A percentile compares a stretch with the other conserved stretches of the same genome.
Conservation (phyloP, 202 grass and related monocot species). For the Panicum virgatum region DNA sequence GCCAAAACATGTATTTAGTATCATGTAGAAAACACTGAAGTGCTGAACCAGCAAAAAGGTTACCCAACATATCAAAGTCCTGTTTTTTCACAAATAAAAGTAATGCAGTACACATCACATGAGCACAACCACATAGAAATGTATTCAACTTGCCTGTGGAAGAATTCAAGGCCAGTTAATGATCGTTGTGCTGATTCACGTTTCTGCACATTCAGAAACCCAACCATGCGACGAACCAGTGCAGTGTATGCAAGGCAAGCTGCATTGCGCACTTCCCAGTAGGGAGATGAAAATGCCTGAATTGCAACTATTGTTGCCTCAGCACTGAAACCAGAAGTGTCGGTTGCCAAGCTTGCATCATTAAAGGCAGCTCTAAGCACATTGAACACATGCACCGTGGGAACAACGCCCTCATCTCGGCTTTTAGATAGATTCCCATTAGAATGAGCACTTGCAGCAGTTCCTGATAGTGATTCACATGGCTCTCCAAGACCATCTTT, state of each 20-base stretch:
- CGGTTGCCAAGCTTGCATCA: slow-evolving; percentile 83
- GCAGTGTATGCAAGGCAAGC: slow-evolving; percentile 89
- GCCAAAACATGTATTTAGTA: background rate
- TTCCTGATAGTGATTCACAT: slow-evolving; percentile 35
- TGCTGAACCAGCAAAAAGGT: slow-evolving; percentile 14
- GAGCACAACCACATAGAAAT: slow-evolving; percentile 30
- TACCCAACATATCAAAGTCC: background rate
- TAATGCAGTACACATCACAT: slow-evolving; percentile 6
- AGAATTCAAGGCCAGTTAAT: slow-evolving; percentile 93
- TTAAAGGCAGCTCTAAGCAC: slow-evolving; percentile 92
- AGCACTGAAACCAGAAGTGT: slow-evolving; percentile 90
- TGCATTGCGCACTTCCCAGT: slow-evolving; percentile 95
- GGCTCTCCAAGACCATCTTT: slow-evolving; percentile 33
- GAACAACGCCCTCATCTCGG: slow-evolving; percentile 86
- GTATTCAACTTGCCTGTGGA: slow-evolving; percentile 75
- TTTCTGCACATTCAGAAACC: slow-evolving; percentile 91
- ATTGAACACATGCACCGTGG: slow-evolving; percentile 93
- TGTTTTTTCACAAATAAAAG: slow-evolving; percentile 23
- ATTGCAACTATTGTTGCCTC: slow-evolving; percentile 92
- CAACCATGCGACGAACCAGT: slow-evolving; percentile 86
- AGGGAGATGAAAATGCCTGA: slow-evolving; percentile 89
- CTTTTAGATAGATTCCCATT: slow-evolving; percentile 70
- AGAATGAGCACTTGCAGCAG: slow-evolving; percentile 30
- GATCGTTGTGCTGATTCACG: slow-evolving; percentile 76
- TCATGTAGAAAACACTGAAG: slow-evolving; percentile 24